These are phyloP conservation scores for Thielaviopsis populi DNA, from an alignment of 2,329 filamentous ascomycete genomes.

Conservation along the genomic window DNA sequence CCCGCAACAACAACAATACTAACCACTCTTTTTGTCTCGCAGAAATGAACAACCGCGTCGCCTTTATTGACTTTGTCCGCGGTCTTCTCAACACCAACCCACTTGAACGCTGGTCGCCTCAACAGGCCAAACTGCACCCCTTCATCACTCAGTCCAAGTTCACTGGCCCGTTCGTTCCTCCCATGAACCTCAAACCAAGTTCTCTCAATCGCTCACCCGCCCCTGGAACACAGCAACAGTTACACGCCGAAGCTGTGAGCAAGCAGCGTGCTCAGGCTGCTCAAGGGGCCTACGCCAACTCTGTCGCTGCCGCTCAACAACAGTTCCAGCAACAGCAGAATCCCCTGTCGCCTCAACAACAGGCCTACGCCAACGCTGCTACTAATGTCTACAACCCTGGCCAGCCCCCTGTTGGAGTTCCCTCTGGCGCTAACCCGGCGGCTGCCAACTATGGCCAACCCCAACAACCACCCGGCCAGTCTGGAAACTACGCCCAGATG, in stretches of 20 bases:
- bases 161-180: conserved; percentile 87
- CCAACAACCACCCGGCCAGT: conserved; percentile 7
- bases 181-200: conserved; percentile 87
- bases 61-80: conserved; percentile 96
- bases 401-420: conserved; percentile 18
- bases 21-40: conserved; percentile 18
- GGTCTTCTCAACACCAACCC: conserved; percentile 89
- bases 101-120: conserved; percentile 90
- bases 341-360: conserved; percentile 21
- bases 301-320: conserved; percentile 32
- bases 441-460: conserved; percentile 23
- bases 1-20: no score
- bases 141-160: conserved; percentile 99
- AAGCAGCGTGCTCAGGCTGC: conserved; percentile 72
- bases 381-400: conserved; percentile 21
- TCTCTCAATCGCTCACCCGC: conserved; percentile 75
- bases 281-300: conserved; percentile 49
- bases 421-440: conserved; percentile 5
- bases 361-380: conserved; percentile 34
- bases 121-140: conserved; percentile 91
- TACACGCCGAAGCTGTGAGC: conserved; percentile 84
- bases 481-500: conserved; percentile 2
- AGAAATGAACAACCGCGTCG: conserved; percentile 98
- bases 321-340: conserved; percentile 15
- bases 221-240: conserved; percentile 86